A percentile compares a stretch with the other conserved stretches of the same genome.
phyloP scores from a whole-genome alignment of 2,329 filamentous ascomycete species.

The Orbilia blumenaviensis region DNA sequence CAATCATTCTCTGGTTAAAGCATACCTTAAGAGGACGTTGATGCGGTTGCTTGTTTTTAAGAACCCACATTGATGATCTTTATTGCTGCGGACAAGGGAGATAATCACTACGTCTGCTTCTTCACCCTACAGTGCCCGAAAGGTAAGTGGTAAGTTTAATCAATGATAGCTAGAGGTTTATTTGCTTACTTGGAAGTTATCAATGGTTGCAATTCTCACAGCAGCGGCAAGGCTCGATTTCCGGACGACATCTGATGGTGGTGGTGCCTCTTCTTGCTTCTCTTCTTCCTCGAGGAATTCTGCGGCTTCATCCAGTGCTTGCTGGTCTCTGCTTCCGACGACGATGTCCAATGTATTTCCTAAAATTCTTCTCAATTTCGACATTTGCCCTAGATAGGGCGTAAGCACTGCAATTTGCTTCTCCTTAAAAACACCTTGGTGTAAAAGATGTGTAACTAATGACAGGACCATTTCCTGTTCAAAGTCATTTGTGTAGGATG shows the following conservation, averaged over 20 bases:
- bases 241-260: slow-evolving; percentile 68
- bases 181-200: slow-evolving; percentile 59
- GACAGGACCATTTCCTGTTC: slow-evolving; percentile 58
- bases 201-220: slow-evolving; percentile 57
- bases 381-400: slow-evolving; percentile 59
- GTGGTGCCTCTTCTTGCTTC: slow-evolving; percentile 67
- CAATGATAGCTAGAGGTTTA: no score
- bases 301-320: slow-evolving; percentile 55
- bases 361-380: slow-evolving; percentile 56
- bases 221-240: slow-evolving; percentile 62
- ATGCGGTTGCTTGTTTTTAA: slow-evolving; percentile 57
- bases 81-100: slow-evolving; percentile 76
- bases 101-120: slow-evolving; percentile 77
- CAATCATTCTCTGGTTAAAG: not conserved
- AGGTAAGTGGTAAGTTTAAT: no score
- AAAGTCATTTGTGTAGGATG: slow-evolving; percentile 56
- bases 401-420: slow-evolving; percentile 64
- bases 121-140: slow-evolving; percentile 72
- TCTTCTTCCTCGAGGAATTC: slow-evolving; percentile 17
- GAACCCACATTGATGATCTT: slow-evolving; percentile 66
- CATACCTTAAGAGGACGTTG: slow-evolving; percentile 55
- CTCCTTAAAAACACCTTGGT: slow-evolving; percentile 62
- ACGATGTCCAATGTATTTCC: slow-evolving; percentile 58
- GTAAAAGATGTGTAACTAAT: slow-evolving; percentile 63
- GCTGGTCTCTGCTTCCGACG: slow-evolving; percentile 59